These are phyloP conservation scores for Colletotrichum spinosum DNA, from an alignment of 2,329 filamentous ascomycete species.

Conservation along the genomic window DNA sequence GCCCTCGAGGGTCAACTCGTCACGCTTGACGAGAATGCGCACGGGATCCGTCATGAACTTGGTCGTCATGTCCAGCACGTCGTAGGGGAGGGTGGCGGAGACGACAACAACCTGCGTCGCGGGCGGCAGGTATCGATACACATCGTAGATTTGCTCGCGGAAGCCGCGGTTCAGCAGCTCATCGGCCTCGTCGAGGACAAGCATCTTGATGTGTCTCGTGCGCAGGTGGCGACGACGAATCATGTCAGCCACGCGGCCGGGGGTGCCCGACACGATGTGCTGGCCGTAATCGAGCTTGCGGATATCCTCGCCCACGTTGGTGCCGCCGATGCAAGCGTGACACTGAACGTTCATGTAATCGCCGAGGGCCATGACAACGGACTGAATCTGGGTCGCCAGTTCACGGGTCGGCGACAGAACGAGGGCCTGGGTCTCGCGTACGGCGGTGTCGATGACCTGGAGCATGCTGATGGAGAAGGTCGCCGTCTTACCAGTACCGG, in stretches of 20 bases:
- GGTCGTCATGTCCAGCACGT: slow-evolving; percentile 98
- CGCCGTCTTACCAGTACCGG: slow-evolving; percentile 95
- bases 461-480: slow-evolving; percentile 97
- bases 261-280: slow-evolving; percentile 96
- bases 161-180: slow-evolving; percentile 90
- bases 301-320: slow-evolving; percentile 97
- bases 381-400: slow-evolving; percentile 97
- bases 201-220: slow-evolving; percentile 73
- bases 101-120: slow-evolving; percentile 99
- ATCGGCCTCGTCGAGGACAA: slow-evolving; percentile 71
- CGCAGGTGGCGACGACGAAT: slow-evolving; percentile 68
- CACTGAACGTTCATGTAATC: slow-evolving; percentile 99
- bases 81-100: slow-evolving; percentile 95
- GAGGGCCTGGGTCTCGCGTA: slow-evolving; percentile 93
- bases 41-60: slow-evolving; percentile 99
- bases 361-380: slow-evolving; percentile 98
- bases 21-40: slow-evolving; percentile 96
- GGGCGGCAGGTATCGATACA: slow-evolving; percentile 95
- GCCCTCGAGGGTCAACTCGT: slow-evolving; percentile 96
- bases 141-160: slow-evolving; percentile 98
- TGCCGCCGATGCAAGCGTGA: slow-evolving; percentile 97
- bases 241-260: slow-evolving; percentile 86
- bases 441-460: slow-evolving; percentile 93
- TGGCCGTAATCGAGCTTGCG: slow-evolving; percentile 97
- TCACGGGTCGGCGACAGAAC: slow-evolving; percentile 97